A percentile compares a stretch with the other conserved stretches of the same genome.
These are phyloP conservation scores for Russula abietina DNA, from an alignment of 768 basidiomycete genomes.

Conservation along the genomic window DNA sequence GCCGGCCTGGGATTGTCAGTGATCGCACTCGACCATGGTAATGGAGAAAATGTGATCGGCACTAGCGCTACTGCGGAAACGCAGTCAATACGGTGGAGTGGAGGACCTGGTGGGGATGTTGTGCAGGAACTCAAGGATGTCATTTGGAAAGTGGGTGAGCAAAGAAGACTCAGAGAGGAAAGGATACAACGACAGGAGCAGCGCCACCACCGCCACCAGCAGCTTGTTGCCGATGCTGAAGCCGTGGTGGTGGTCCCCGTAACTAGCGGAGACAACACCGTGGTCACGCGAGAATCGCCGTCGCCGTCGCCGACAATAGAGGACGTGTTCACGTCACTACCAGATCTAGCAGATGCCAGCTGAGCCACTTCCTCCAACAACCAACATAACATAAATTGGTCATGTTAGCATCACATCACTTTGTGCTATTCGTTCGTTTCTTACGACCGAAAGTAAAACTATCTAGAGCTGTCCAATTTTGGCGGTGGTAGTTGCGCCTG, in stretches of 20 bases:
- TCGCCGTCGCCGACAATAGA: neutral
- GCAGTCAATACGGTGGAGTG: conserved; percentile 46
- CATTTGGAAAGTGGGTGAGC: conserved; percentile 79
- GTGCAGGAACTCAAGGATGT: conserved; percentile 82
- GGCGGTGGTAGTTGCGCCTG: neutral
- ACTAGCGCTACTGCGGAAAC: conserved; percentile 1
- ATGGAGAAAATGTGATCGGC: conserved; percentile 18
- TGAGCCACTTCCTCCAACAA: neutral
- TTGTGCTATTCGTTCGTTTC: neutral
- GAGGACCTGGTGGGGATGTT: conserved; percentile 74
- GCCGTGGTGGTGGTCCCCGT: neutral
- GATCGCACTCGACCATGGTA: neutral
- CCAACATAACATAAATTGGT: neutral
- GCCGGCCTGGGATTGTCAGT: neutral
- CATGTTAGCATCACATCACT: neutral
- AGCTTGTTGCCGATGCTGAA: no score
- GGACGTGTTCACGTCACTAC: conserved; percentile 9
- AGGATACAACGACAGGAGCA: conserved; percentile 22
- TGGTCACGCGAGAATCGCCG: neutral
- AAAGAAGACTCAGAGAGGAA: conserved; percentile 37
- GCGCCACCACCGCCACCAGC: no score
- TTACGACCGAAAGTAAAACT: neutral
- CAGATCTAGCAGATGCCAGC: neutral
- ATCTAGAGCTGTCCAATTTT: neutral
- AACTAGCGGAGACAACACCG: neutral